These are phyloP conservation scores for Monosporascus sp. DNA, from an alignment of 2,329 filamentous ascomycete species.

Conservation along the genomic window DNA sequence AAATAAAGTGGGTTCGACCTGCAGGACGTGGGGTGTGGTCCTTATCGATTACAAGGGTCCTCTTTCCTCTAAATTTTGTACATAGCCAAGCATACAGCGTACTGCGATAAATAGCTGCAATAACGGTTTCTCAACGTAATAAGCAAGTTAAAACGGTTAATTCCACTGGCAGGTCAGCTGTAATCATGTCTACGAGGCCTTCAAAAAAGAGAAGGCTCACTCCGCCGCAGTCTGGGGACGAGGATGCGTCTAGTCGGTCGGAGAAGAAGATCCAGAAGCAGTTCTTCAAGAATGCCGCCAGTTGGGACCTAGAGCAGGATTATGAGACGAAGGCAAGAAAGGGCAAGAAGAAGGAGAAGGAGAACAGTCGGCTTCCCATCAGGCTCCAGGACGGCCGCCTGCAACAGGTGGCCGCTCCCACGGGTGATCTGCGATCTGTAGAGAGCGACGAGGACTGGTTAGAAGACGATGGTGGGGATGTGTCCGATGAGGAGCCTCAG, in stretches of 20 bases:
- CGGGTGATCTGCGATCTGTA: constrained; percentile 54
- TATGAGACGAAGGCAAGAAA: constrained; percentile 80
- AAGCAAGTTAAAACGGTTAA: constrained; percentile 7
- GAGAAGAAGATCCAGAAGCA: constrained; percentile 45
- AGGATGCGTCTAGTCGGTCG: constrained; percentile 27
- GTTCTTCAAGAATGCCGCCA: constrained; percentile 69
- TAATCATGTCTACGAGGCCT: constrained; percentile 42
- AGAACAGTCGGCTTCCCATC: constrained; percentile 74
- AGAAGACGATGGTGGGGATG: constrained; percentile 51
- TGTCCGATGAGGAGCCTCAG: constrained; percentile 36
- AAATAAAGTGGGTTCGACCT: not conserved
- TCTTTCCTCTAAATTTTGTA: not conserved
- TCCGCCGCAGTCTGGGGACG: constrained; percentile 44
- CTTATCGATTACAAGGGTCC: constrained; percentile 4
- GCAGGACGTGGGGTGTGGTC: not conserved
- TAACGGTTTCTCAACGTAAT: not conserved
- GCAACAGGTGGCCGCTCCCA: constrained; percentile 50
- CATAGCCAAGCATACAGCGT: not conserved
- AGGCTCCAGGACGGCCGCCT: constrained; percentile 75
- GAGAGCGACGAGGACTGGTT: constrained; percentile 61
- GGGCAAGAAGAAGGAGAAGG: constrained; percentile 61
- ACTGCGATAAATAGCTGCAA: not conserved
- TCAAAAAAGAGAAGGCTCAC: constrained; percentile 55
- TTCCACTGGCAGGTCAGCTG: not conserved
- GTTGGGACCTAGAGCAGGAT: constrained; percentile 88